A percentile compares a stretch with the other conserved stretches of the same genome.
Conservation (phyloP, 257 asterid species). For the Cruciata laevipes region DNA sequence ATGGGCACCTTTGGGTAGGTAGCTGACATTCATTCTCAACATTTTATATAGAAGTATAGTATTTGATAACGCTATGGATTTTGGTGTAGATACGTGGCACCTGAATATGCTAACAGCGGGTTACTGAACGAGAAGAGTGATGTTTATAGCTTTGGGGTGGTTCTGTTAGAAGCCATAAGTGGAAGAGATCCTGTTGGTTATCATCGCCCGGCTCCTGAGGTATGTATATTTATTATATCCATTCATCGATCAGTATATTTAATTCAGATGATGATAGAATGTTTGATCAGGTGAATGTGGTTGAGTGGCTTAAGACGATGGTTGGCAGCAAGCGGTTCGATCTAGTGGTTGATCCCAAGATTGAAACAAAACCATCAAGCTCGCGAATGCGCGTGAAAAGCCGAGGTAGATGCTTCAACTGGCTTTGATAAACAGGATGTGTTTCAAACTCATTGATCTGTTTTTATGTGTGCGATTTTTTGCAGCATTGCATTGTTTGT, state of each 20-base stretch:
- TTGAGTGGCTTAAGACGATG: constrained; percentile 91
- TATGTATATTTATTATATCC: too few species aligned
- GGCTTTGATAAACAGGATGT: background rate
- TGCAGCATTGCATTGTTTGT: constrained; percentile 68
- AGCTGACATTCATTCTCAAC: too few species aligned
- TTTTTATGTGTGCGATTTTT: background rate
- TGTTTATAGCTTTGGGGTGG: constrained; percentile 40
- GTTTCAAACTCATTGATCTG: background rate
- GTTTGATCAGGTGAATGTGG: constrained; percentile 67
- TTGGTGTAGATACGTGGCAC: too few species aligned
- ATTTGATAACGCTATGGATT: too few species aligned
- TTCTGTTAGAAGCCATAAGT: constrained; percentile 67
- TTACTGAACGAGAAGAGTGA: constrained; percentile 22
- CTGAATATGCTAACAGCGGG: constrained; percentile 18
- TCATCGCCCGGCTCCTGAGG: constrained; percentile 62
- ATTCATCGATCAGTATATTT: too few species aligned
- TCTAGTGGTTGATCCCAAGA: constrained; percentile 67
- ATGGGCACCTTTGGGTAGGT: constrained; percentile 98
- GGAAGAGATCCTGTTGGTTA: constrained; percentile 85
- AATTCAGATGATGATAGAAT: too few species aligned
- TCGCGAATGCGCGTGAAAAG: constrained; percentile 67
- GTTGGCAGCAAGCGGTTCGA: constrained; percentile 55
- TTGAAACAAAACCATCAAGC: constrained; percentile 56
- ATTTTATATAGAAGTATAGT: too few species aligned
- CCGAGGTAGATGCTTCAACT: constrained; percentile 53